Evolutionary conservation across 2,329 filamentous ascomycete genomes (phyloP).

Genomic region (Lojkania enalia): DNA sequence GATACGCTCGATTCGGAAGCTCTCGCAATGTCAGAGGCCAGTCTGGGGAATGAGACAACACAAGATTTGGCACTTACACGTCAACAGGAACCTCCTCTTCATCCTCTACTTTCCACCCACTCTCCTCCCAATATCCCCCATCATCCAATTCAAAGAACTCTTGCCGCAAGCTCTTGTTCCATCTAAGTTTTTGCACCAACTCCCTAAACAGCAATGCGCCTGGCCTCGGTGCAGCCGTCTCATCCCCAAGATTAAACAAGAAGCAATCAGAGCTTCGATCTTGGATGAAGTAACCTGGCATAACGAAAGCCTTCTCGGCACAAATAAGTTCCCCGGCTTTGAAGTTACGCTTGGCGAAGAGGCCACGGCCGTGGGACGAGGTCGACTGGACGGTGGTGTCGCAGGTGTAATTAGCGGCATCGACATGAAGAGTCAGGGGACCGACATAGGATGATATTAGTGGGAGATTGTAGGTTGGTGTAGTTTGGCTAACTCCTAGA

Average conservation of each 20-base stretch:
- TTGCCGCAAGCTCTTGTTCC: constrained; percentile 43
- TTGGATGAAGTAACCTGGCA: constrained; percentile 44
- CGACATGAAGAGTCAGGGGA: constrained; percentile 26
- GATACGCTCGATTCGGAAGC: constrained; percentile 52
- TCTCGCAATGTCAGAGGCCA: neutral
- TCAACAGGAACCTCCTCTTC: constrained; percentile 44
- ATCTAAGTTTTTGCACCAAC: constrained; percentile 52
- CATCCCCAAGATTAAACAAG: constrained; percentile 26
- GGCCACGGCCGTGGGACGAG: constrained; percentile 49
- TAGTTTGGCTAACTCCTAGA: constrained; percentile 20
- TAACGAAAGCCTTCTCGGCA: constrained; percentile 59
- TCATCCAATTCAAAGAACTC: constrained; percentile 41
- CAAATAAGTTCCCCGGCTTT: constrained; percentile 57
- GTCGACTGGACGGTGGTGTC: constrained; percentile 43
- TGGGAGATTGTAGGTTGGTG: constrained; percentile 20
- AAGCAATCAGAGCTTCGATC: constrained; percentile 23
- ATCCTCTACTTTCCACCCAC: constrained; percentile 40
- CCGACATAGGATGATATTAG: constrained; percentile 26
- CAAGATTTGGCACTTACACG: constrained; percentile 35
- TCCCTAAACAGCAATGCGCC: constrained; percentile 48
- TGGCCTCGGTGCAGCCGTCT: constrained; percentile 37
- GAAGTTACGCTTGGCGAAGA: constrained; percentile 56
- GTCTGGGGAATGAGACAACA: neutral
- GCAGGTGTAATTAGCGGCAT: constrained; percentile 26
- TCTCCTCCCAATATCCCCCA: constrained; percentile 33